These are phyloP conservation scores for Hymenoscyphus repandus DNA, from an alignment of 2,329 filamentous ascomycete genomes.

Conservation along the genomic window DNA sequence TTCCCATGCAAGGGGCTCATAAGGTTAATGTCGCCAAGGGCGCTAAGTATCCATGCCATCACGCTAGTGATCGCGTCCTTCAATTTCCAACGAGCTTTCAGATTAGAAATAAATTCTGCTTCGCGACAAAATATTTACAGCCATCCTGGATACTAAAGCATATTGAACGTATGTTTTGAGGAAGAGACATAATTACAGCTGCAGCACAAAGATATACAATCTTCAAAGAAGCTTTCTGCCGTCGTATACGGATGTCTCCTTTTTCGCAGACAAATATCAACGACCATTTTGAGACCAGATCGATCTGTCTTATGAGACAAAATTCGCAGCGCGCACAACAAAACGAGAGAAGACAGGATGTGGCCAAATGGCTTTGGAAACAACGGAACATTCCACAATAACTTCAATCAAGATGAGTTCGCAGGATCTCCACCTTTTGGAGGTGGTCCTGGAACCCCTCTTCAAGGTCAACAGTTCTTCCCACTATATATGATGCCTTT, in stretches of 20 bases:
- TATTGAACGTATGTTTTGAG: no score
- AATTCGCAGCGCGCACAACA: neutral
- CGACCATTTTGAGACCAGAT: neutral
- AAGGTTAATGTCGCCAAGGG: no score
- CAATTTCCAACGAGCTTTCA: no score
- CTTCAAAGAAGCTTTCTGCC: neutral
- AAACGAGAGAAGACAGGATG: constrained; percentile 14
- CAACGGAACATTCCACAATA: constrained; percentile 20
- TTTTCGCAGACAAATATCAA: neutral
- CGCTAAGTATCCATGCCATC: no score
- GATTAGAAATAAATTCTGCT: no score
- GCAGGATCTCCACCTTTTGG: constrained; percentile 10
- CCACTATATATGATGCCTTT: constrained; percentile 15
- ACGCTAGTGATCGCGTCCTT: neutral
- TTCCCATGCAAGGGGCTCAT: no score
- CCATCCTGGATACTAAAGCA: no score
- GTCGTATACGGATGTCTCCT: neutral
- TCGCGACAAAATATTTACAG: no score
- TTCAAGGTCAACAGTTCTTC: constrained; percentile 18
- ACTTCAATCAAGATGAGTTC: constrained; percentile 25
- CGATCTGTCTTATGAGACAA: neutral
- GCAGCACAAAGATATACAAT: neutral
- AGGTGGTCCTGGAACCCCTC: constrained; percentile 3
- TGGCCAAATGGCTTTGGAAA: constrained; percentile 25
- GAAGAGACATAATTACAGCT: neutral